Base-by-base conservation (phyloP, 2,329 filamentous ascomycete genomes). In the Apiospora aurea region DNA sequence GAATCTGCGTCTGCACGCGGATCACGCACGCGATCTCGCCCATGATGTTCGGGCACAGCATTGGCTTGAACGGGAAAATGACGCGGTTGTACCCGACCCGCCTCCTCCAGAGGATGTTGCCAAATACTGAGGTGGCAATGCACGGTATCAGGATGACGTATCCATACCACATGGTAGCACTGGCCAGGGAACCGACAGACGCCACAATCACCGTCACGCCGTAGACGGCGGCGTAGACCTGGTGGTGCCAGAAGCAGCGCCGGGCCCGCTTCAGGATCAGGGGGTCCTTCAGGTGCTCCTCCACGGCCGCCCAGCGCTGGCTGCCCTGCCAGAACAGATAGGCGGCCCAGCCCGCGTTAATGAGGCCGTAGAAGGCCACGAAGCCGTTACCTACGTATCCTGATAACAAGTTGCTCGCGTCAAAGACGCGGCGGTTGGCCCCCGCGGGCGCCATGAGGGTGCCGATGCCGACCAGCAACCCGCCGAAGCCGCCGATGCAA, bases 401-500 rank as follows among this genome's bases (percentile, higher is more conserved):
- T 0, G 87, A 88, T 0, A 89, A 77, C 1, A 89, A 77, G 71
- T 90, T 90, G 75, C 85, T 88, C 0, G 85, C 83, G 0, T 78
- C 4, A 71, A 79, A 89, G 0, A 88, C 81, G 0, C 47, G 72
- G 0, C 43, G 78, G 68, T 88, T 81, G 0, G 81, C 83, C 1
- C 88, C 87, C 1, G 80, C 85, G 21, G 89, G 88, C 13, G 88
- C 88, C 83, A 89, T 82, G 72, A 85, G 82, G 0, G 88, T 88
- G 11, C 88, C 88, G 0, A 82, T 75, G 7, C 84, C 85, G 21
- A 90, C 87, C 2, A 88, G 75, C 1, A 89, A 71, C 0, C 86
- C 84, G 0, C 86, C 86, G 21, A 83, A 78, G 0, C 87, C 88
- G 80, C 89, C 83, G 0, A 87, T 74, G 3, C 83, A 43, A 71